Base-by-base conservation (phyloP, 371 early-diverging fungal genomes). In the Rhizopus sp. region DNA sequence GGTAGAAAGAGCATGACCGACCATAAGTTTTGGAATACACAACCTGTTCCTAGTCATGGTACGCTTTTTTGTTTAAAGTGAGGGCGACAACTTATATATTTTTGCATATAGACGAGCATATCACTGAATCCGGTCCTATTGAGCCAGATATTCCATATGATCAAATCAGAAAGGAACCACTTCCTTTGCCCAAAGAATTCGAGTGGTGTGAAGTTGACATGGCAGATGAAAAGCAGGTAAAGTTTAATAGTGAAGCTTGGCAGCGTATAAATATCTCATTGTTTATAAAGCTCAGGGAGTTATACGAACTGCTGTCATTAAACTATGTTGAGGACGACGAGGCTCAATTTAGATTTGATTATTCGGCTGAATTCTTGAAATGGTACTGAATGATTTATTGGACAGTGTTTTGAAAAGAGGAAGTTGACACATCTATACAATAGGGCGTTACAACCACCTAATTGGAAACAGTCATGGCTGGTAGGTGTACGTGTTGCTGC, bases 261-360 rank as follows among this genome's bases (percentile, higher is more conserved):
- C 29, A 7, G 8, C 7, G 9, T 9, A 7, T 9, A 8, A 46
- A 29, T 32, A 12, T 7, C 7, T 9, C 8, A n/a, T 9, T 23
- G 1, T 5, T 23, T 13, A 15, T 1, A n/a, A 41, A 89, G 88
- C 63, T 93, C 60, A 88, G 87, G 66, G 94, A 96, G 66, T 73
- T 97, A 12, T 95, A 97, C 65, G 82, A 84, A 53, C 77, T 97
- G 35, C 81, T 98, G 66, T 82, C 88, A 1, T 67, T 86, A 40
- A 94, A 98, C 79, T 98, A 98, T 65, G 97, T 97, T 31, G 98
- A 97, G 73, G 99, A 98, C 62, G 88, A 88, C 50, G 94, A 95
- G 63, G 91, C 92, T 47, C 88, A 87, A 83, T 96, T 98, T 73
- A 87, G 99, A 44, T 98, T 98, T 67, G 93, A 93, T 65, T 98